Base-by-base conservation (phyloP, 139 green algal species). In the Coelastrella sp. region DNA sequence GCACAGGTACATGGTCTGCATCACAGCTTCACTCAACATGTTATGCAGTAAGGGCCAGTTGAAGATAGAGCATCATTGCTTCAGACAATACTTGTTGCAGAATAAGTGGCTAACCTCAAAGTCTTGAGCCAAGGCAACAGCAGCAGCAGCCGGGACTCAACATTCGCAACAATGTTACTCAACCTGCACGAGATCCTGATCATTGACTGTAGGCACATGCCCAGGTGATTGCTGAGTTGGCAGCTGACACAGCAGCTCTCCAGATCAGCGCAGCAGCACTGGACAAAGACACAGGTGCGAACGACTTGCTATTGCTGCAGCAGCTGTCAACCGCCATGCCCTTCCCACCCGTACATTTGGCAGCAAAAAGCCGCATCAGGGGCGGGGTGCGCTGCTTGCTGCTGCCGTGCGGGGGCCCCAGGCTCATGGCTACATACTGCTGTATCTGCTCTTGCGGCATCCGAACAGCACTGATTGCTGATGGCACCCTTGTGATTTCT, bases 261-360 rank as follows among this genome's bases (percentile, higher is more conserved):
- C 84, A 88, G 6, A n/a, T 88, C 68, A 88, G 68, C 7, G 68
- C 84, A 81, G 84, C 84, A 82, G 84, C 84, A 25, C 22, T 88
- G 1, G 68, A 88, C 17, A 56, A 59, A 10, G 68, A 88, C 24
- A 49, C 65, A 57, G 84, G 84, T 88, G 68, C 0, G 84, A 7
- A 20, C 0, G 14, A n/a, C 3, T 3, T 49, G 35, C 35, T 49
- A 49, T 3, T 49, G 35, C 35, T 49, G 35, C 35, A 49, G 35
- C 35, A 49, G 35, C 35, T 49, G 1, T 3, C 35, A 49, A 49
- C 35, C 35, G 35, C 3, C 35, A 49, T 49, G 35, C 35, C 35
- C 35, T 49, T 3, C 35, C 35, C 35, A 49, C 35, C 35, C 35
- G 35, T 49, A 49, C 35, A 49, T 4, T 4, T 4, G 65, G 65